A percentile compares a stretch with the other conserved stretches of the same genome.
Evolutionary conservation across 164 flowering plant genomes (phyloP).

Genomic region (Chloranthus sessilifolius): DNA sequence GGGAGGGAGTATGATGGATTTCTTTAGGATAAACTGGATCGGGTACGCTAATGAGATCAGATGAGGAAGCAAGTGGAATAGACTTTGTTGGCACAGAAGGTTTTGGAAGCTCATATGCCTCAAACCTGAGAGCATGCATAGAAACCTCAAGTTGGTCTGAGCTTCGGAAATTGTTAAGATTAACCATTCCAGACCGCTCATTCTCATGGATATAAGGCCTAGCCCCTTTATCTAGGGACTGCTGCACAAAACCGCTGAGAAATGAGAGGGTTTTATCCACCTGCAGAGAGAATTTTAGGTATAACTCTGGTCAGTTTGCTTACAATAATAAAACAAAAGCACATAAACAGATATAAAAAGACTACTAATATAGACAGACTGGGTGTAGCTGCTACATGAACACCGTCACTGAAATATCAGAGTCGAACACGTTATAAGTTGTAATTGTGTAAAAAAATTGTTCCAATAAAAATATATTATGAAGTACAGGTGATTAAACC

Average conservation of each 20-base stretch:
- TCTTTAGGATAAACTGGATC: conserved; percentile 54
- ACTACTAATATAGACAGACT: not conserved
- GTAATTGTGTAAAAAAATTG: too few species aligned
- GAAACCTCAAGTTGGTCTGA: conserved; percentile 58
- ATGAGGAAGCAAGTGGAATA: conserved; percentile 30
- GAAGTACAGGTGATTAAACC: too few species aligned
- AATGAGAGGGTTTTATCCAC: conserved; percentile 54
- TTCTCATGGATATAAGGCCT: conserved; percentile 76
- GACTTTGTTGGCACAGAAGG: conserved; percentile 40
- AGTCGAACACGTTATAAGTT: too few species aligned
- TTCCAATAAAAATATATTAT: too few species aligned
- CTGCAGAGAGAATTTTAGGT: conserved; percentile 19
- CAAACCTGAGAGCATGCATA: conserved; percentile 76
- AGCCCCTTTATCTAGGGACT: conserved; percentile 76
- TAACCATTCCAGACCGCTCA: conserved; percentile 57
- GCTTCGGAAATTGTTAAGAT: conserved; percentile 40
- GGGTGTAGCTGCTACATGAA: too few species aligned
- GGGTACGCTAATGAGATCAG: conserved; percentile 61
- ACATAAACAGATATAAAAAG: not conserved
- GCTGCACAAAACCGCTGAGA: conserved; percentile 59
- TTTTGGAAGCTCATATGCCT: conserved; percentile 94
- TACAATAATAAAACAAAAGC: not conserved
- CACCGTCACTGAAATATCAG: too few species aligned
- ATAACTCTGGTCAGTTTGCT: not conserved
- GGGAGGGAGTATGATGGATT: conserved; percentile 25